Evolutionary conservation across 495 filamentous ascomycete genomes (phyloP), one percentile per base, ranked within the genome.

Genomic region (Podospora appendiculata): DNA sequence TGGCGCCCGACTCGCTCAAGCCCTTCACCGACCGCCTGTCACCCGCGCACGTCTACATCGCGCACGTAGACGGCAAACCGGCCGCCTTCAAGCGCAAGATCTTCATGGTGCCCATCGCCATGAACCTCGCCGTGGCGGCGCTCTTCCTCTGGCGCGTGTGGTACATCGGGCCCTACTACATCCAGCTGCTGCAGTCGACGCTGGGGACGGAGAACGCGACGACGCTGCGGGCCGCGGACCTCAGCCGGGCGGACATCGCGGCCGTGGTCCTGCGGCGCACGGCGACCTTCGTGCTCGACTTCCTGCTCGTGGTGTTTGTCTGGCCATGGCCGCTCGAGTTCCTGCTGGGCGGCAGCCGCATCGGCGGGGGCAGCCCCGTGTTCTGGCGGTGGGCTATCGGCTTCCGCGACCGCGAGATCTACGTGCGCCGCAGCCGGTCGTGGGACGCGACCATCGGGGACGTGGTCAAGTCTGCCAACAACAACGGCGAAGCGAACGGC

Each of bases 291-390:
- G 54, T 83, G 32, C 54, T 87, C 34, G 90, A 95, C 64, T 88
- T 87, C 61, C 41, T 86, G 53, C 76, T 93, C 11, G 69, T 80
- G 42, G 67, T 80, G 6, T 79, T 90, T 48, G 75, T 93, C 48
- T 79, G 80, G 58, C 74, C 82, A 44, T 94, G 89, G 89, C 89
- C 89, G 1, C 61, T 78, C 52, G 79, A 81, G 33, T 95, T 95
- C 69, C 73, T 84, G 48, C 48, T 80, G 44, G 75, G 80, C 58
- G 40, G 69, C 12, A 38, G 12, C 10, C 2, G 34, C 5, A 18
- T 75, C 58, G 74, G 68, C 8, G 80, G 78, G 42, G 74, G 68
- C 8, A 81, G 78, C 42, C 81, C 88, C 14, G 67, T 83, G 42
- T 56, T 60, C 6, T 95, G 89, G 88, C 78, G 90, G 14, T 78